Base-by-base conservation (phyloP, 2,329 filamentous ascomycete genomes). In the Trichoderma hamatum region DNA sequence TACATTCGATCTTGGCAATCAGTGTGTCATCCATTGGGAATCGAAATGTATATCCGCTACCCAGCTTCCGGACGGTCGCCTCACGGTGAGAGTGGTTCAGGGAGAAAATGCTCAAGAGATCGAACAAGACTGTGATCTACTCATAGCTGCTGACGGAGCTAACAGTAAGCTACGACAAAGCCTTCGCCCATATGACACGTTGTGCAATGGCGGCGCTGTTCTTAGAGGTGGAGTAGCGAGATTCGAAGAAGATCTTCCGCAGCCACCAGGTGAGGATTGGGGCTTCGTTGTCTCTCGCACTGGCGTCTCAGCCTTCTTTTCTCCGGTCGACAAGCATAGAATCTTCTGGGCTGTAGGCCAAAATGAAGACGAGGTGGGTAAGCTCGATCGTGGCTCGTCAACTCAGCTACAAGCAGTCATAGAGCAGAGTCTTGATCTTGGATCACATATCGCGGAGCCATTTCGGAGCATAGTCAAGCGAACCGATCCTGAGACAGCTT, bases 61-160 rank as follows among this genome's bases (percentile, higher is more conserved):
- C 5, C 63, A 70, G n/a, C 70, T 75, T 1, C 63, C 71, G 2
- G 71, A 71, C 26, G 76, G 76, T 5, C 72, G 72, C 13, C 28
- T 79, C 6, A 67, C 71, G 9, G 74, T 79, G 1, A 63, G 69
- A 19, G 58, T 76, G 24, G 55, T 0, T n/a, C 43, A 1, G 2
- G 43, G 30, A 26, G n/a, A 54, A 65, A 67, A 7, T 26, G 30
- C 1, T 55, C 70, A 30, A 70, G 73, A 16, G 67, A 72, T 28
- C 24, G 62, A 65, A 5, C 34, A 32, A 10, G 71, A 75, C 1
- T 82, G 81, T 55, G 82, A 84, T 69, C 19, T 85, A 0, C 76
- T 85, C 9, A 75, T 85, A 43, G 82, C 78, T 0, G 82, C 83
- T 0, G 84, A 85, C 69, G 84, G 83, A 0, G 78, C 81, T 0